phyloP scores from a whole-genome alignment of 116 monocot genomes.

The Thalassia testudinum region DNA sequence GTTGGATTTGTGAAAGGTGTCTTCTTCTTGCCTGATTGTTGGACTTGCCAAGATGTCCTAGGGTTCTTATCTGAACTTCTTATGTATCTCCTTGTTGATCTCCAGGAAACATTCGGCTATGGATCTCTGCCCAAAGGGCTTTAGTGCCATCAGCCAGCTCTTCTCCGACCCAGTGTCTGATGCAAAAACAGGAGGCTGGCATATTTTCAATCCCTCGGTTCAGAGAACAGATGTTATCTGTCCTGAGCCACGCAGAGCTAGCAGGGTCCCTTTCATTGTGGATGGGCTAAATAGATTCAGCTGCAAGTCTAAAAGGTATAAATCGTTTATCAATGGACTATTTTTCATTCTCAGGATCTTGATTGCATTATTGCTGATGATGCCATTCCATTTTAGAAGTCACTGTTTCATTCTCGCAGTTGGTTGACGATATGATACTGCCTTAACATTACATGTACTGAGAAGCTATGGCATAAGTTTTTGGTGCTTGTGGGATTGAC shows the following conservation, averaged over 20 bases:
- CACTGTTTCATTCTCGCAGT: too few species aligned
- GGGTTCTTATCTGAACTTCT: not conserved
- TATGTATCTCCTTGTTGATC: not conserved
- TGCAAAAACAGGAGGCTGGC: slow-evolving; percentile 1
- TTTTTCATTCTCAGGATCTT: not conserved
- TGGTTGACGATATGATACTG: too few species aligned
- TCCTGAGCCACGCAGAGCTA: slow-evolving; percentile 40
- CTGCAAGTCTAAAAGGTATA: slow-evolving; percentile 39
- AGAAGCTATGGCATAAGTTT: too few species aligned
- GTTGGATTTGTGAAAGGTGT: too few species aligned
- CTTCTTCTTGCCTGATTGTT: too few species aligned
- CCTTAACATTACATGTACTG: too few species aligned
- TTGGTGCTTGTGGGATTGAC: too few species aligned
- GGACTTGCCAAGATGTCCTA: not conserved
- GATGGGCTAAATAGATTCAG: slow-evolving; percentile 19
- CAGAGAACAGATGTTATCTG: slow-evolving; percentile 31
- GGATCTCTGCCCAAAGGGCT: slow-evolving; percentile 8
- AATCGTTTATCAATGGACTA: not conserved
- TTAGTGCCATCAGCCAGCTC: slow-evolving; percentile 1
- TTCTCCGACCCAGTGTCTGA: slow-evolving; percentile 9
- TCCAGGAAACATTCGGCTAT: not conserved
- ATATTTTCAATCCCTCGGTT: not conserved
- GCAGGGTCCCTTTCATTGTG: slow-evolving; percentile 14
- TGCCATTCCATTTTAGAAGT: too few species aligned
- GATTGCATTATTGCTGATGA: too few species aligned